A percentile compares a stretch with the other conserved stretches of the same genome.
phyloP scores from a whole-genome alignment of 169 alveolate species.

The Cryptosporidium tyzzeri region DNA sequence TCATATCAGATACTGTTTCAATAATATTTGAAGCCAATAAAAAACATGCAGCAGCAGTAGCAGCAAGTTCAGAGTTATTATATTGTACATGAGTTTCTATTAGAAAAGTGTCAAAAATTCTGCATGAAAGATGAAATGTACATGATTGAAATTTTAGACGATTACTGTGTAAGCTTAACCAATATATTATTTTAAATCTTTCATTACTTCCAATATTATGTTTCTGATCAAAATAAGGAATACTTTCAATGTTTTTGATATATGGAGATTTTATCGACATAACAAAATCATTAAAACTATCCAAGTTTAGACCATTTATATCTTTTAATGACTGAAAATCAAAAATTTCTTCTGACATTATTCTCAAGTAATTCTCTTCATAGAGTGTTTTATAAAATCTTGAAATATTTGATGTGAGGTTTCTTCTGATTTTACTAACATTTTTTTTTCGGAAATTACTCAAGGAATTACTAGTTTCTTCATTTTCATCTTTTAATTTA shows the following conservation, averaged over 20 bases:
- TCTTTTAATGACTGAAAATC: background rate
- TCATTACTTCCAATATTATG: constrained; percentile 41
- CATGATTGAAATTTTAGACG: constrained; percentile 57
- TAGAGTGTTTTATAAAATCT: background rate
- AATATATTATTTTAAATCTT: constrained; percentile 39
- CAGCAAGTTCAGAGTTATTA: constrained; percentile 18
- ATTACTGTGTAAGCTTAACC: constrained; percentile 52
- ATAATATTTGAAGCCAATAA: constrained; percentile 42
- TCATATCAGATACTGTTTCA: constrained; percentile 58
- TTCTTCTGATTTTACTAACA: background rate
- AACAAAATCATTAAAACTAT: constrained; percentile 15
- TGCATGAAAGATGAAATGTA: constrained; percentile 67
- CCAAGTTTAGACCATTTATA: background rate
- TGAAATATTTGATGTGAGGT: background rate
- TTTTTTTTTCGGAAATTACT: background rate
- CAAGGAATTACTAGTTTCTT: background rate
- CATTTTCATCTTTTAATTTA: constrained; percentile 1
- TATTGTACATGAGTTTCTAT: background rate
- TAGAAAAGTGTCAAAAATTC: constrained; percentile 35
- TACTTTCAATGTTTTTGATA: background rate
- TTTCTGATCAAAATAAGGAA: constrained; percentile 3
- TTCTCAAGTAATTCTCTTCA: background rate
- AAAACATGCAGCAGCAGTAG: constrained; percentile 62
- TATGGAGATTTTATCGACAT: constrained; percentile 17
- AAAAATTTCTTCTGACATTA: background rate